phyloP scores from a whole-genome alignment of 2,329 filamentous ascomycete genomes.

The Monilinia vaccinii-corymbosi region DNA sequence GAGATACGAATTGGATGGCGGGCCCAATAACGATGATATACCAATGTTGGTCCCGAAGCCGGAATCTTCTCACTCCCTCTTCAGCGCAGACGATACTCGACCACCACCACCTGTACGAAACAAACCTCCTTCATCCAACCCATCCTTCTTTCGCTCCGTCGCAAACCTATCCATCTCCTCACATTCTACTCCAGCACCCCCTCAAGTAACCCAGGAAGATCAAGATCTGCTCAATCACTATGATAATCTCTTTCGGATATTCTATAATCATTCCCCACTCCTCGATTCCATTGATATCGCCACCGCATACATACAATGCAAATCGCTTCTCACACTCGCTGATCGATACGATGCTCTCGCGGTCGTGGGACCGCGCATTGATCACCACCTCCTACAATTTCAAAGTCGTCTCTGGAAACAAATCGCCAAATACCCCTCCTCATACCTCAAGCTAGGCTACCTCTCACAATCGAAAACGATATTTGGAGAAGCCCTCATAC shows the following conservation, averaged over 20 bases:
- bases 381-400: slow-evolving; percentile 90
- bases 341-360: slow-evolving; percentile 88
- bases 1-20: slow-evolving; percentile 81
- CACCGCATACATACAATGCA: slow-evolving; percentile 88
- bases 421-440: slow-evolving; percentile 91
- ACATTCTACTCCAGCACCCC: slow-evolving; percentile 36
- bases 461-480: slow-evolving; percentile 75
- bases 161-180: slow-evolving; percentile 58
- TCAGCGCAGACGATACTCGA: slow-evolving; percentile 40
- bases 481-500: slow-evolving; percentile 79
- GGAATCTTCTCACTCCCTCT: slow-evolving; percentile 38
- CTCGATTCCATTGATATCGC: slow-evolving; percentile 84
- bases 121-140: slow-evolving; percentile 52
- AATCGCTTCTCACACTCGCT: slow-evolving; percentile 77
- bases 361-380: slow-evolving; percentile 80
- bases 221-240: slow-evolving; percentile 82
- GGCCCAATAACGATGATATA: slow-evolving; percentile 62
- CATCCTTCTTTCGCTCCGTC: slow-evolving; percentile 78
- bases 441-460: slow-evolving; percentile 83
- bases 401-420: slow-evolving; percentile 89
- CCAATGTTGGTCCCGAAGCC: slow-evolving; percentile 85
- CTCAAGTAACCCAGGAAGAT: slow-evolving; percentile 47
- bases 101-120: slow-evolving; percentile 46
- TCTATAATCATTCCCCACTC: slow-evolving; percentile 83
- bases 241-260: slow-evolving; percentile 89